phyloP scores from a whole-genome alignment of 1,284 basidiomycete genomes.

The Leccinum subrobustum region DNA sequence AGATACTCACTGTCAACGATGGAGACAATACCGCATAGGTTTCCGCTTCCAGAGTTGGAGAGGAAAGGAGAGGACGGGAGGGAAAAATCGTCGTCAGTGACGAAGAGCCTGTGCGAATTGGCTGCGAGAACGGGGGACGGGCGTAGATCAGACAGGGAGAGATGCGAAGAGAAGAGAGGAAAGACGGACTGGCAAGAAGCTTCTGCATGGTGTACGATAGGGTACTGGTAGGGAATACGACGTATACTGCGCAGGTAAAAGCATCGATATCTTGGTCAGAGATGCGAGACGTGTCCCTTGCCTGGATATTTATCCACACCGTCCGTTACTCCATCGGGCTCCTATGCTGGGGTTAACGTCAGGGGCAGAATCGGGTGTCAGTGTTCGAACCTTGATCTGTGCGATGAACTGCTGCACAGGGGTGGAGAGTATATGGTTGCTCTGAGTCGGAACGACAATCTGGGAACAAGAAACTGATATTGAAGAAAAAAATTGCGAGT shows the following conservation, averaged over 20 bases:
- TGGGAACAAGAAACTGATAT: conserved; percentile 24
- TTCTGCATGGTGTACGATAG: conserved; percentile 73
- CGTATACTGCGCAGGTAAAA: conserved; percentile 54
- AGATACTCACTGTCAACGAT: conserved; percentile 65
- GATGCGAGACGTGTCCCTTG: conserved; percentile 26
- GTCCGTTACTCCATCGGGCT: conserved; percentile 65
- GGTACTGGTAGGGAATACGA: conserved; percentile 59
- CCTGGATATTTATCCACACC: conserved; percentile 75
- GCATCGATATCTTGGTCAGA: background rate
- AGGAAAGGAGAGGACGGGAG: conserved; percentile 44
- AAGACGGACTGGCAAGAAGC: conserved; percentile 66
- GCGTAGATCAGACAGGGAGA: conserved; percentile 1
- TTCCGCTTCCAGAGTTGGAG: conserved; percentile 40
- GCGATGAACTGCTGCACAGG: conserved; percentile 67
- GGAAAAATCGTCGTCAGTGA: conserved; percentile 54
- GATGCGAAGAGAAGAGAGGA: background rate
- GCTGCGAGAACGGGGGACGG: conserved; percentile 41
- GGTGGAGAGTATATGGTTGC: conserved; percentile 65
- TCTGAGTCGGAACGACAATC: conserved; percentile 74
- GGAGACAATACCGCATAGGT: conserved; percentile 71
- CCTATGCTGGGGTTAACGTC: conserved; percentile 37
- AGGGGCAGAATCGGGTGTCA: background rate
- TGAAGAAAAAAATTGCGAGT: background rate
- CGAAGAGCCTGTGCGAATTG: conserved; percentile 72
- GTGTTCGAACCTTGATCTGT: conserved; percentile 57